Base-by-base conservation (phyloP, 108 stramenopile genomes). In the Skeletonema potamos region DNA sequence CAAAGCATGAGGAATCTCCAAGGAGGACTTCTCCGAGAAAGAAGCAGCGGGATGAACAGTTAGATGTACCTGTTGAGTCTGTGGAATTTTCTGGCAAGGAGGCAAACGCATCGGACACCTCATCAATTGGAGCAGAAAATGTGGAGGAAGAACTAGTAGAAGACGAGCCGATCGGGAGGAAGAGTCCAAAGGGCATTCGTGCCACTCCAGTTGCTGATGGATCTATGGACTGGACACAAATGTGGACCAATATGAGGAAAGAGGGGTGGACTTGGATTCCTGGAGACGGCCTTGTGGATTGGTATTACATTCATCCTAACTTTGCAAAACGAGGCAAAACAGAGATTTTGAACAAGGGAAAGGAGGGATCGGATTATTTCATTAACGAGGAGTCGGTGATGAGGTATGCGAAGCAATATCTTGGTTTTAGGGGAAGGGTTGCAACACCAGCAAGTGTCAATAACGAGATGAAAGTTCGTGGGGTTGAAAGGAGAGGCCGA, bases 321-420 rank as follows among this genome's bases (percentile, higher is more conserved):
- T 70, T 29, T 55, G 41, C 37, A 4, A 30, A 63, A 4, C 24
- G 63, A 29, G 51, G 26, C 0, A 76, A 76, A 44, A 17, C n/a
- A 15, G 44, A 69, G 6, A 12, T 76, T 2, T 3, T 76, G 1
- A 34, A 57, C 13, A 0, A 54, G 12, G 37, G 56, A 27, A 64
- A 10, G 6, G 43, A 46, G n/a, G 76, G 68, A 8, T 30, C 41
- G 28, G 65, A 69, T 76, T 76, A 64, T 29, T 76, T 76, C 17
- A 69, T 39, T 1, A 58, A 62, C 6, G 76, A 76, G 20, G 63
- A 63, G 22, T 62, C 61, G 1, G 43, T 76, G 27, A 57, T 44
- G 56, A 60, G 43, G 32, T 76, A 76, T 58, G 76, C 76, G 28
- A 64, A 30, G 68, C 9, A 17, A 15, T 0, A 64, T 69, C 56